These are phyloP conservation scores for Wickerhamomyces rabaulensis DNA, from an alignment of 805 yeast genomes.

Conservation along the genomic window DNA sequence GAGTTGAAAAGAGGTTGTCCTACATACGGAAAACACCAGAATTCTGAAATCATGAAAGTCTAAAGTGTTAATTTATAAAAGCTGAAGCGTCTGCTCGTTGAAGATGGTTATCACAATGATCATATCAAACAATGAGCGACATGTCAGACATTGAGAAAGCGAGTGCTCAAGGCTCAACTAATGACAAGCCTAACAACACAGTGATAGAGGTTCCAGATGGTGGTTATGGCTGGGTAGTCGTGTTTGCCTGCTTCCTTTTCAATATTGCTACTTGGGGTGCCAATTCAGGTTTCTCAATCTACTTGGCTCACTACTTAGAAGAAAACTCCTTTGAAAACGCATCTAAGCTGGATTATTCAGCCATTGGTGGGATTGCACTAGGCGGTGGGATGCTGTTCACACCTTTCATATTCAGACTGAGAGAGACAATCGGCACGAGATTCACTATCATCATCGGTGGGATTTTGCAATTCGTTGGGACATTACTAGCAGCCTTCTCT, in stretches of 20 bases:
- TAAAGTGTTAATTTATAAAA: too few relatives aligned
- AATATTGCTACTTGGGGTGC: slow-evolving; percentile 25
- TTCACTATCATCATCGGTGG: slow-evolving; percentile 44
- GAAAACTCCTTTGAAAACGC: slow-evolving; percentile 46
- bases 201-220: slow-evolving; percentile 23
- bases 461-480: slow-evolving; percentile 35
- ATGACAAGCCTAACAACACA: background rate
- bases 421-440: slow-evolving; percentile 39
- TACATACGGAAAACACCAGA: too few relatives aligned
- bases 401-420: slow-evolving; percentile 45
- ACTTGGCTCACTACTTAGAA: slow-evolving; percentile 50
- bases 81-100: too few relatives aligned
- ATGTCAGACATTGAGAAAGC: background rate
- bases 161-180: background rate
- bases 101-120: too few relatives aligned
- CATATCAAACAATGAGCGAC: too few relatives aligned
- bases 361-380: slow-evolving; percentile 65
- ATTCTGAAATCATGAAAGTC: too few relatives aligned
- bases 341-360: slow-evolving; percentile 51
- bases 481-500: slow-evolving; percentile 44
- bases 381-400: slow-evolving; percentile 44
- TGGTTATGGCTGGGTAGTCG: slow-evolving; percentile 25
- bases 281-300: slow-evolving; percentile 24
- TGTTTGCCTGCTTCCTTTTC: slow-evolving; percentile 17
- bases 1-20: too few relatives aligned